Evolutionary conservation across 1,139 yeast species (phyloP).

Genomic region (Debaryomyces fabryi): DNA sequence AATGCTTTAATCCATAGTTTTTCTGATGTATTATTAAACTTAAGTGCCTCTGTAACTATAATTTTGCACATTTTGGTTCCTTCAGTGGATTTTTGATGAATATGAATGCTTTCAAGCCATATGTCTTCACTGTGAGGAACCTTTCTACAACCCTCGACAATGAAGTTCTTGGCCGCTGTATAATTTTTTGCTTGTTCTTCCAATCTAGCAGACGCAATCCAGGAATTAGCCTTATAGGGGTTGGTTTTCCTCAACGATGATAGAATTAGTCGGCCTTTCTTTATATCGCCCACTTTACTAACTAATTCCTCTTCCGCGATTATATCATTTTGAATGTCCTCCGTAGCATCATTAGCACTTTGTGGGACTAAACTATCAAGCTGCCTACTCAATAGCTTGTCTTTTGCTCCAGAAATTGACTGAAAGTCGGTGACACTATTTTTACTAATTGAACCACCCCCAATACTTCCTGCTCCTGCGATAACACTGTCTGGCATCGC

Average conservation of each 20-base stretch:
- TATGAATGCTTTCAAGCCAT: constrained; percentile 80
- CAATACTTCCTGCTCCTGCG: constrained; percentile 26
- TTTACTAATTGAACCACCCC: constrained; percentile 13
- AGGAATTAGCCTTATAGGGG: constrained; percentile 74
- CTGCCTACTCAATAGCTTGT: constrained; percentile 50
- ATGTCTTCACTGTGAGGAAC: constrained; percentile 71
- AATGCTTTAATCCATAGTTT: constrained; percentile 74
- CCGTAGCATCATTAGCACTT: constrained; percentile 14
- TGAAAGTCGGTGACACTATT: constrained; percentile 42
- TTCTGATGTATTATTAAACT: constrained; percentile 56
- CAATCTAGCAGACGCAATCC: constrained; percentile 86
- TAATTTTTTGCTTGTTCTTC: constrained; percentile 68
- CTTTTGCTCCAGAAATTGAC: constrained; percentile 56
- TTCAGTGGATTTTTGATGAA: constrained; percentile 54
- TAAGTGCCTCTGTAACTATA: constrained; percentile 68
- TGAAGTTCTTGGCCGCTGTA: constrained; percentile 58
- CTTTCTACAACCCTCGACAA: constrained; percentile 70
- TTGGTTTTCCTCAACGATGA: constrained; percentile 70
- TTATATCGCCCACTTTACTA: constrained; percentile 46
- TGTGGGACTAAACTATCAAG: constrained; percentile 36
- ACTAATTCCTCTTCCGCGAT: constrained; percentile 40
- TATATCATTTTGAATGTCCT: constrained; percentile 27
- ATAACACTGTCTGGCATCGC: constrained; percentile 80
- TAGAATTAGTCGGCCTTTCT: constrained; percentile 61
- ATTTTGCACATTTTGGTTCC: constrained; percentile 47